Conservation (phyloP, 2,329 filamentous ascomycete genomes). For the Nectriaceae sp. region DNA sequence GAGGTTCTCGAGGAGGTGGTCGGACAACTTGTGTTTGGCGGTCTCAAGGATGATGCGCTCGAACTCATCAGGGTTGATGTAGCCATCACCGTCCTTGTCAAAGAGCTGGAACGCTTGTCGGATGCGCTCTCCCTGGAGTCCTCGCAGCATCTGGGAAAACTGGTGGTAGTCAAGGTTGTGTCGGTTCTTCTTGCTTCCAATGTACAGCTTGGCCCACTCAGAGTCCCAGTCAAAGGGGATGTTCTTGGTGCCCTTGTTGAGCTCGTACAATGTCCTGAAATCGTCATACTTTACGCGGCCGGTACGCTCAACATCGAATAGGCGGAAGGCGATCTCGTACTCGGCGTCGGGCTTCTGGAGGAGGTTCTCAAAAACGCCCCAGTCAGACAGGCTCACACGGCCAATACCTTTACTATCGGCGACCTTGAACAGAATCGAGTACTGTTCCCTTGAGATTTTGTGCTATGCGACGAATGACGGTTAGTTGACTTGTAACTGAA, state of each 20-base stretch:
- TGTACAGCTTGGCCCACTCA: constrained; percentile 94
- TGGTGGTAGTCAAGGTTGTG: constrained; percentile 94
- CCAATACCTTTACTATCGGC: constrained; percentile 79
- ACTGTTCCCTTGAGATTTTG: constrained; percentile 97
- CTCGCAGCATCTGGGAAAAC: constrained; percentile 97
- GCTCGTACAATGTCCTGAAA: constrained; percentile 81
- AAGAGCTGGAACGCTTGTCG: constrained; percentile 92
- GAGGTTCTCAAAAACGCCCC: constrained; percentile 91
- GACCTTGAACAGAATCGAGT: constrained; percentile 87
- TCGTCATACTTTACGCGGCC: constrained; percentile 88
- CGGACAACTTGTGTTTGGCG: constrained; percentile 92
- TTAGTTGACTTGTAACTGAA: no score
- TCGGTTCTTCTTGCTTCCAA: constrained; percentile 82
- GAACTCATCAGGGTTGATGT: constrained; percentile 94
- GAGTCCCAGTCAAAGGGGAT: constrained; percentile 97
- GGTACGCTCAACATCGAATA: constrained; percentile 85
- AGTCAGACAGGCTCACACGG: constrained; percentile 78
- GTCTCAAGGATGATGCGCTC: constrained; percentile 95
- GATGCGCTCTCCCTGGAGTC: constrained; percentile 92
- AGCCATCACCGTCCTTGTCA: constrained; percentile 89
- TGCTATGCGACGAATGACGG: constrained; percentile 59
- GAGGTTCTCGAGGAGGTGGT: constrained; percentile 89
- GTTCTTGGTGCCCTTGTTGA: constrained; percentile 81
- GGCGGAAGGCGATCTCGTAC: constrained; percentile 96
- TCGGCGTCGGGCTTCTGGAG: constrained; percentile 93